Evolutionary conservation across 106 monocot genomes (phyloP), one percentile per base, ranked within the genome.

Genomic region (Allium sativum): DNA sequence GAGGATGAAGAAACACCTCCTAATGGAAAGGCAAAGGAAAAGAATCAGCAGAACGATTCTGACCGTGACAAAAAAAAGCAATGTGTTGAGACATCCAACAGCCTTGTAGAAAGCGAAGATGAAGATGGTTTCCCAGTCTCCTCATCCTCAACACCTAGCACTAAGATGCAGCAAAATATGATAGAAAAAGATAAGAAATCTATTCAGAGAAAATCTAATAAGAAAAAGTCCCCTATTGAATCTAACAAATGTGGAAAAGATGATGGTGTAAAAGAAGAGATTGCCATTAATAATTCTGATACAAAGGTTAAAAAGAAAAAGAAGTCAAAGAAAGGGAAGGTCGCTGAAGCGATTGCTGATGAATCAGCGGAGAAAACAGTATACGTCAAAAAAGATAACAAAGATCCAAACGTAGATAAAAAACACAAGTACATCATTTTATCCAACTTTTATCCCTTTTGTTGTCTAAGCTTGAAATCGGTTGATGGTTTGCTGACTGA

Each of bases 101-200:
- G 55, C 12, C 6, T 73, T 50, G 31, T 20, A 41, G 94, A 90
- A 73, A 90, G 90, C 68, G 94, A 94, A 75, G 90, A 94, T 81
- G 94, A 90, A 60, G 90, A 94, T 84, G 94, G 94, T 17, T 94
- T 94, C 64, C 94, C 94, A 22, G 74, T 84, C 70, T 75, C 68
- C 17, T 50, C 48, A 50, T 65, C 72, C 18, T 42, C 61, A 15
- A 64, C 40, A 65, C 58, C 58, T 59, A 81, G 76, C 48, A 3
- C 48, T 12, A 66, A 67, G 22, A 45, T 55, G 12, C 31, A 31
- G 31, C 31, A 31, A 31, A 31, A 31, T 31, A 31, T 31, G 31
- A 31, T 31, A 31, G 31, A 31, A 2, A 31, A 31, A 31, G 71
- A 82, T 67, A 58, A 51, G 6, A 68, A 68, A 57, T 64, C 10